These are phyloP conservation scores for Lepidium campestre DNA, from an alignment of 441 rosid genomes.

Conservation along the genomic window DNA sequence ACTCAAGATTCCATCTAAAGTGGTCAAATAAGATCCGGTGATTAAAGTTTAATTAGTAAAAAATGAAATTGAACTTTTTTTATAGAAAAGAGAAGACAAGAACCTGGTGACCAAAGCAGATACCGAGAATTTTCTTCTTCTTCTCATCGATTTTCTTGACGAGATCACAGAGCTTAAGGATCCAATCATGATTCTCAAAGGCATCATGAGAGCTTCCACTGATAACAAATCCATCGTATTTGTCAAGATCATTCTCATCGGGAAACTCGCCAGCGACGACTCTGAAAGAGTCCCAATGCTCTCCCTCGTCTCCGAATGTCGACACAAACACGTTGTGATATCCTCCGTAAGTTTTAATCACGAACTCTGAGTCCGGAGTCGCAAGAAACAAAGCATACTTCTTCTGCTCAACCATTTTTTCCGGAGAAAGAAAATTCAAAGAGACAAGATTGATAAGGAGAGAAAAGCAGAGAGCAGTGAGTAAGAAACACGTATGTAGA, in stretches of 20 bases:
- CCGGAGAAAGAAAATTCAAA: background rate
- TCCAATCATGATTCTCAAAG: slow-evolving; percentile 63
- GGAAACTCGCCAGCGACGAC: slow-evolving; percentile 84
- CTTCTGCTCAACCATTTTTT: slow-evolving; percentile 24
- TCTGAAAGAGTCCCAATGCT: slow-evolving; percentile 67
- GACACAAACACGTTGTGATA: slow-evolving; percentile 73
- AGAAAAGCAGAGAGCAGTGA: background rate
- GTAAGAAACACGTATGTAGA: background rate
- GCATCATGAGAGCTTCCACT: slow-evolving; percentile 84
- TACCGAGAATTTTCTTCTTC: slow-evolving; percentile 73
- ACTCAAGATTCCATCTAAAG: background rate
- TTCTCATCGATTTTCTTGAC: slow-evolving; percentile 56
- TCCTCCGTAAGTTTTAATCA: slow-evolving; percentile 60
- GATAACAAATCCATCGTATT: slow-evolving; percentile 76
- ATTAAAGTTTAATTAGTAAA: background rate
- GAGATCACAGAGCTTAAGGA: slow-evolving; percentile 58
- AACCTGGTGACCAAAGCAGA: slow-evolving; percentile 98
- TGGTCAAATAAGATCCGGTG: background rate
- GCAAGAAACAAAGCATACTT: slow-evolving; percentile 60
- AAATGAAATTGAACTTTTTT: too few relatives aligned
- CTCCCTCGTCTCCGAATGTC: slow-evolving; percentile 71
- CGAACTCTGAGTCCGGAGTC: slow-evolving; percentile 72
- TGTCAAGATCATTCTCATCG: slow-evolving; percentile 45
- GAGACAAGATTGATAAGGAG: background rate
- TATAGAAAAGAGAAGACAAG: background rate